Percentiles rank a stretch among this genome's conserved stretches.
Conservation (phyloP, 2,329 filamentous ascomycete species). For the Dendryphion nanum region DNA sequence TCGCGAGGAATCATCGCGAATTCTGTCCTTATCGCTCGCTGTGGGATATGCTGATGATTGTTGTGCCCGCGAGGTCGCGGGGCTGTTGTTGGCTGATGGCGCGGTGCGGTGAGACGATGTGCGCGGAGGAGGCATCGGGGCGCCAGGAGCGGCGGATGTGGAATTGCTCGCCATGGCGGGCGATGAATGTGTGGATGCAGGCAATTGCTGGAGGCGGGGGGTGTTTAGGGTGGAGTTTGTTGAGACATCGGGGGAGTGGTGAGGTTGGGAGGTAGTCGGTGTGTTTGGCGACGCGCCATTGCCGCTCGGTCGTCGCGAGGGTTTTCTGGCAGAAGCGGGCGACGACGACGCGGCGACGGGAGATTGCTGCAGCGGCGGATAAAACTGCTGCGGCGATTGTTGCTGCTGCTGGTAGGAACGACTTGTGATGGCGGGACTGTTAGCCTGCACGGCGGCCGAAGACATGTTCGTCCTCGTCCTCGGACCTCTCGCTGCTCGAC, state of each 20-base stretch:
- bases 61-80: slow-evolving; percentile 18
- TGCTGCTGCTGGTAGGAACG: slow-evolving; percentile 29
- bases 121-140: slow-evolving; percentile 72
- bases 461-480: slow-evolving; percentile 34
- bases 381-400: slow-evolving; percentile 31
- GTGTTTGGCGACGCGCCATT: slow-evolving; percentile 44
- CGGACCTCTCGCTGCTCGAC: too few relatives aligned
- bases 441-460: slow-evolving; percentile 37
- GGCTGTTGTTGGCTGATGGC: slow-evolving; percentile 25
- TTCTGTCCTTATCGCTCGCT: slow-evolving; percentile 7
- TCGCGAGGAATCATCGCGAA: slow-evolving; percentile 35
- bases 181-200: slow-evolving; percentile 43
- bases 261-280: slow-evolving; percentile 33
- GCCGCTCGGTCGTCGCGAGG: slow-evolving; percentile 34
- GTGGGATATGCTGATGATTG: slow-evolving; percentile 10
- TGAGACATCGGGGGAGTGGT: slow-evolving; percentile 35
- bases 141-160: slow-evolving; percentile 52
- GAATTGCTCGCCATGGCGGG: slow-evolving; percentile 48
- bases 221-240: slow-evolving; percentile 36
- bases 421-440: slow-evolving; percentile 22
- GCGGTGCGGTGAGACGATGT: slow-evolving; percentile 68
- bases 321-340: slow-evolving; percentile 36
- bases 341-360: slow-evolving; percentile 32
- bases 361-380: slow-evolving; percentile 23
- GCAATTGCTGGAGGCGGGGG: slow-evolving; percentile 44